phyloP scores from a whole-genome alignment of 1,284 basidiomycete genomes.

The Blastosporella zonata region DNA sequence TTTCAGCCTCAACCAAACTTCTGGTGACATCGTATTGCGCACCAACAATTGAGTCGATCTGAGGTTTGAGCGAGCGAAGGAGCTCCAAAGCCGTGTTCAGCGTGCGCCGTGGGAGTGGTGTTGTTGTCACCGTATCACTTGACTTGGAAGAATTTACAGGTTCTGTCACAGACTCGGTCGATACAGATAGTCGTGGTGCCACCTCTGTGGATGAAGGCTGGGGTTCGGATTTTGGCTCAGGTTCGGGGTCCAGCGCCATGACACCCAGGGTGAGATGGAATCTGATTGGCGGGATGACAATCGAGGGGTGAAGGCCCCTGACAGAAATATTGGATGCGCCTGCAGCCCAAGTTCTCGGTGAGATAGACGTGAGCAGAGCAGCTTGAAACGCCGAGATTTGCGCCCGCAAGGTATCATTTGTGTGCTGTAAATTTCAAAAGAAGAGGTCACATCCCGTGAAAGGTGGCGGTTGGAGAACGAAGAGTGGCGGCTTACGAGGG shows the following conservation, averaged over 20 bases:
- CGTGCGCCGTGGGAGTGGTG: slow-evolving; percentile 34
- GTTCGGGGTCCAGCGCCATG: slow-evolving; percentile 47
- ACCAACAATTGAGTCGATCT: slow-evolving; percentile 33
- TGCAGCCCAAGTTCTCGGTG: too few relatives aligned
- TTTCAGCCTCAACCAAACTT: too few relatives aligned
- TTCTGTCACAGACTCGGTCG: too few relatives aligned
- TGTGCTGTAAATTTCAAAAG: slow-evolving; percentile 39
- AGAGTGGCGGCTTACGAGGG: slow-evolving; percentile 32
- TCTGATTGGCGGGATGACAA: slow-evolving; percentile 58
- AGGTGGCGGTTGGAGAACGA: neutral
- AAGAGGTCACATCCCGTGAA: neutral
- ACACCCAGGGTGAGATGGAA: slow-evolving; percentile 71
- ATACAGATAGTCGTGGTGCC: too few relatives aligned
- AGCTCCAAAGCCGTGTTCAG: slow-evolving; percentile 45
- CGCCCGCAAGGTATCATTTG: slow-evolving; percentile 42
- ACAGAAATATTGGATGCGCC: slow-evolving; percentile 31
- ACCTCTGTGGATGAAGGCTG: neutral
- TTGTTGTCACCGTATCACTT: too few relatives aligned
- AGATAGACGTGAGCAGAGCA: slow-evolving; percentile 32
- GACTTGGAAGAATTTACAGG: too few relatives aligned
- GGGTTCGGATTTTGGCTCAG: neutral
- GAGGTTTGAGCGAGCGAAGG: slow-evolving; percentile 44
- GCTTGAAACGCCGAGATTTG: slow-evolving; percentile 44
- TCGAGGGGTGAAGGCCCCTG: slow-evolving; percentile 54
- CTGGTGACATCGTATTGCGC: neutral